Conservation (phyloP, 352 stramenopile species). For the Thalassiosira livingstoniorum region DNA sequence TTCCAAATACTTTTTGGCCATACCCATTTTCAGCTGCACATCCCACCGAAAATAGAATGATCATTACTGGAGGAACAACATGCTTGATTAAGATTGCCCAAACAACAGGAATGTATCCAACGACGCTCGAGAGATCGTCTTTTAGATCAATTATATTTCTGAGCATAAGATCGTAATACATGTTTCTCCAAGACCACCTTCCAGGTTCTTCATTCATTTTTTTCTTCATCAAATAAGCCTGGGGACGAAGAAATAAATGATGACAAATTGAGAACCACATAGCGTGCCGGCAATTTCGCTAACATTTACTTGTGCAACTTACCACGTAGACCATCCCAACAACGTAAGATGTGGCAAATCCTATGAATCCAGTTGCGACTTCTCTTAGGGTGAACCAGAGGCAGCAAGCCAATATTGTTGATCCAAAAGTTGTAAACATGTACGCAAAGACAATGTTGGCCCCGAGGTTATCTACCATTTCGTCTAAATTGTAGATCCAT, state of each 20-base stretch:
- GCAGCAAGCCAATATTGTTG: constrained; percentile 57
- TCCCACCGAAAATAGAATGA: constrained; percentile 57
- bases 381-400: constrained; percentile 63
- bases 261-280: constrained; percentile 23
- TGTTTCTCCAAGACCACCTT: constrained; percentile 19
- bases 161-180: constrained; percentile 38
- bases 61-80: constrained; percentile 52
- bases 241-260: constrained; percentile 9
- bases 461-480: constrained; percentile 62
- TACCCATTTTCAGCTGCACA: constrained; percentile 18
- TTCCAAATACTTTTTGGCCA: constrained; percentile 32
- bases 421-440: constrained; percentile 65
- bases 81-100: constrained; percentile 59
- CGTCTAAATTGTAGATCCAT: constrained; percentile 58
- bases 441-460: constrained; percentile 56
- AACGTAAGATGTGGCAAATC: constrained; percentile 39
- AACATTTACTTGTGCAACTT: constrained; percentile 16
- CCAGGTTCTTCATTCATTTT: constrained; percentile 9
- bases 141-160: constrained; percentile 51
- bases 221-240: constrained; percentile 27
- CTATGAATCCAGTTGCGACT: constrained; percentile 32
- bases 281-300: constrained; percentile 35
- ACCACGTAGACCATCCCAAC: constrained; percentile 40
- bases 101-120: constrained; percentile 45
- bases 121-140: constrained; percentile 24